A percentile compares a stretch with the other conserved stretches of the same genome.
Conservation (phyloP, 768 basidiomycete species). For the Leccinum incarnatum region DNA sequence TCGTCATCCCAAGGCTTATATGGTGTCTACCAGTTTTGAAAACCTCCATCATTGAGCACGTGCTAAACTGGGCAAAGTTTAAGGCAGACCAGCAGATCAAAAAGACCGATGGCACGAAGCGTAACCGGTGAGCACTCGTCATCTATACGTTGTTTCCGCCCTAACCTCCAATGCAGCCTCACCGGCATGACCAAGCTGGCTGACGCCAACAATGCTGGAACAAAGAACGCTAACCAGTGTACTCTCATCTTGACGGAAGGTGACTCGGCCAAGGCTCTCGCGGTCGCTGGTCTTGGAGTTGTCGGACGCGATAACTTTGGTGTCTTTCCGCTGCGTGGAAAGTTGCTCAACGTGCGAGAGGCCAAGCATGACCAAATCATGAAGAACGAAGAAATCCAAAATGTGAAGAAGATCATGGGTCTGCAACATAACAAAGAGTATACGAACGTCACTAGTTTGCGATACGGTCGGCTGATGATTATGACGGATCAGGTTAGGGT, state of each 20-base stretch:
- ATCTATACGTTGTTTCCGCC: not conserved
- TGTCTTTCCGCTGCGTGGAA: slow-evolving; percentile 96
- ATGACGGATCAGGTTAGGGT: slow-evolving; percentile 96
- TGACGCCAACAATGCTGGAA: slow-evolving; percentile 97
- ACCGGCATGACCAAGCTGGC: slow-evolving; percentile 90
- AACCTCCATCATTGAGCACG: slow-evolving; percentile 85
- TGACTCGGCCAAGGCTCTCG: slow-evolving; percentile 97
- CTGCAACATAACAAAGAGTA: slow-evolving; percentile 94
- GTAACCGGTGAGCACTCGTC: slow-evolving; percentile 59
- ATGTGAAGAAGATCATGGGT: slow-evolving; percentile 98
- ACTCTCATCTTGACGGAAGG: slow-evolving; percentile 98
- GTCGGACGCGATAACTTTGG: slow-evolving; percentile 97
- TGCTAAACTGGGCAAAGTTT: slow-evolving; percentile 95
- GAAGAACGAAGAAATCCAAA: slow-evolving; percentile 97
- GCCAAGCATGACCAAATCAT: slow-evolving; percentile 94
- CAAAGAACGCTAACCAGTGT: slow-evolving; percentile 72
- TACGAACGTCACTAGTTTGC: slow-evolving; percentile 56
- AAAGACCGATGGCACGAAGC: slow-evolving; percentile 91
- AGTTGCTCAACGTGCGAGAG: slow-evolving; percentile 95
- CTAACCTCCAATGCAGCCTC: slow-evolving; percentile 48
- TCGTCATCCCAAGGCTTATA: slow-evolving; percentile 3
- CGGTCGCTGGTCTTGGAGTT: slow-evolving; percentile 90
- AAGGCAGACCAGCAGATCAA: slow-evolving; percentile 96
- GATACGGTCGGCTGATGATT: slow-evolving; percentile 96
- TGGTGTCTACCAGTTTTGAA: slow-evolving; percentile 61